Evolutionary conservation across 2,329 filamentous ascomycete genomes (phyloP).

Genomic region (Incumbomyces delicatus): DNA sequence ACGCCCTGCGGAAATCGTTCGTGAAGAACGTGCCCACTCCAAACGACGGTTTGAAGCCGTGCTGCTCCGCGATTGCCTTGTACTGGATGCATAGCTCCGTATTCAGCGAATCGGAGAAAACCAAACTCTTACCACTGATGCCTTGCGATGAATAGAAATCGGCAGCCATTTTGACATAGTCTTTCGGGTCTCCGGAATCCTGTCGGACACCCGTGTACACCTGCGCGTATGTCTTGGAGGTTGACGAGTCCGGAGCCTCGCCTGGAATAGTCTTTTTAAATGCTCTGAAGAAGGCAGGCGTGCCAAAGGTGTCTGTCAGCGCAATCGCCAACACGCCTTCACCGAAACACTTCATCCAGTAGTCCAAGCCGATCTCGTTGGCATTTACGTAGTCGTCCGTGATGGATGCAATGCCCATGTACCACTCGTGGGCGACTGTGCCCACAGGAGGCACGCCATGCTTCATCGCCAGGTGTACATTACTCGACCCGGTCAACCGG

Average conservation of each 20-base stretch:
- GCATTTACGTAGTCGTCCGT: conserved; percentile 74
- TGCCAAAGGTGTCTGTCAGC: conserved; percentile 93
- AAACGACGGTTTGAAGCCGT: conserved; percentile 77
- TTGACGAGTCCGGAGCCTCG: conserved; percentile 27
- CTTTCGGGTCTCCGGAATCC: conserved; percentile 76
- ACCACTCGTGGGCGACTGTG: conserved; percentile 95
- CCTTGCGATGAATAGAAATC: conserved; percentile 68
- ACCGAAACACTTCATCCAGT: conserved; percentile 89
- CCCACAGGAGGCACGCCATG: conserved; percentile 77
- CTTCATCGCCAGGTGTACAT: conserved; percentile 93
- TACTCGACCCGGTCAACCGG: conserved; percentile 79
- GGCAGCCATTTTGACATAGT: conserved; percentile 69
- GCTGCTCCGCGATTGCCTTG: conserved; percentile 68
- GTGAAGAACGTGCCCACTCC: conserved; percentile 94
- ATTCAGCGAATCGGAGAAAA: conserved; percentile 92
- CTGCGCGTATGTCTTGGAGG: conserved; percentile 64
- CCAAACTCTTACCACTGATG: conserved; percentile 75
- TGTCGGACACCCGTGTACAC: conserved; percentile 77
- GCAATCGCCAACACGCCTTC: conserved; percentile 76
- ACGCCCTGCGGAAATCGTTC: conserved; percentile 74
- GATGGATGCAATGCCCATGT: conserved; percentile 95
- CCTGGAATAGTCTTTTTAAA: conserved; percentile 61
- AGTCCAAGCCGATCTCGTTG: conserved; percentile 71
- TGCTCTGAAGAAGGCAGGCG: conserved; percentile 72
- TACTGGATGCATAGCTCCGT: conserved; percentile 87